Percentiles rank a stretch among this genome's conserved stretches.
Conservation (phyloP, 2,329 filamentous ascomycete genomes). For the Rugonectria rugulosa region DNA sequence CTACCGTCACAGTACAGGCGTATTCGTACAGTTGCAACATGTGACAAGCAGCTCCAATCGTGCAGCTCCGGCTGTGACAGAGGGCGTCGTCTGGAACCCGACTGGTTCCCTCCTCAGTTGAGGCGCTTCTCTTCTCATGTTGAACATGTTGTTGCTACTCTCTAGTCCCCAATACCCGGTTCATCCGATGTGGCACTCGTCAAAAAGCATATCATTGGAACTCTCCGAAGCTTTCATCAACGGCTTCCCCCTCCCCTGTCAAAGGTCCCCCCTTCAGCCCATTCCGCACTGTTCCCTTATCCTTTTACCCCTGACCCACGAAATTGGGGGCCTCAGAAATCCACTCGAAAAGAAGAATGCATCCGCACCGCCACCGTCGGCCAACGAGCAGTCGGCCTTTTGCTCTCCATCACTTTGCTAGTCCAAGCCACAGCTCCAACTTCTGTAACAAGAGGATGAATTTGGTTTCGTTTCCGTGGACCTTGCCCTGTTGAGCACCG, state of each 20-base stretch:
- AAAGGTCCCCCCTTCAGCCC: background rate
- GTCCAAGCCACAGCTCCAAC: constrained; percentile 2
- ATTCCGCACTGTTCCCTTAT: background rate
- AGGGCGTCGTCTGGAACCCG: background rate
- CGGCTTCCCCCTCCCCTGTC: constrained; percentile 1
- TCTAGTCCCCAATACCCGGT: constrained; percentile 18
- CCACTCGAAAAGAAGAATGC: constrained; percentile 9
- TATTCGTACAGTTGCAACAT: background rate
- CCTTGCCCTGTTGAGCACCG: background rate
- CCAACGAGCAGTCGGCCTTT: background rate
- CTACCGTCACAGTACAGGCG: background rate
- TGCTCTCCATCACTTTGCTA: background rate
- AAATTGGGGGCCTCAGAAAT: background rate
- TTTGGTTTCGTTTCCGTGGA: constrained; percentile 7
- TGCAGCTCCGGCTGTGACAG: constrained; percentile 6
- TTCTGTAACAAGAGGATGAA: background rate
- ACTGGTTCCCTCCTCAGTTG: constrained; percentile 2
- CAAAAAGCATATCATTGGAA: constrained; percentile 27
- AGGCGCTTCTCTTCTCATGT: background rate
- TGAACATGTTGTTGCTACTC: background rate
- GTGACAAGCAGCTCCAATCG: background rate
- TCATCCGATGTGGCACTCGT: constrained; percentile 36
- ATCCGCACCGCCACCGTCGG: constrained; percentile 12
- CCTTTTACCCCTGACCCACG: constrained; percentile 11
- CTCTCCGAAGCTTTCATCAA: constrained; percentile 22